Conservation (phyloP, 352 stramenopile species). For the Phytopythium boreale region DNA sequence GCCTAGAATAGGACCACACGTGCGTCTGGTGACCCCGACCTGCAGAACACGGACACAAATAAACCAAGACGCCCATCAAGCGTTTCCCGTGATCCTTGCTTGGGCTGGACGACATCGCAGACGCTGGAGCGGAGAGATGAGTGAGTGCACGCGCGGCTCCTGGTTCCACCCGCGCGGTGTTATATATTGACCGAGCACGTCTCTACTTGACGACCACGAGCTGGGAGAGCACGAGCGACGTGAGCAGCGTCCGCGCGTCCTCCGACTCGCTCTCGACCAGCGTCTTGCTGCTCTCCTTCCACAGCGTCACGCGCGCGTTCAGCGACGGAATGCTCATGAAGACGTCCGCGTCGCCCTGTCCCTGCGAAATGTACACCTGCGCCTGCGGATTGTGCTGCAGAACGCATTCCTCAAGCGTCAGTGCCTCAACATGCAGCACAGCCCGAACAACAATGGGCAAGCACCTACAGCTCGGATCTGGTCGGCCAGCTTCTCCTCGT, state of each 20-base stretch:
- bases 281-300: slow-evolving; percentile 74
- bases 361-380: slow-evolving; percentile 80
- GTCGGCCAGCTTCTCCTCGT: slow-evolving; percentile 76
- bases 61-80: no score
- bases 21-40: no score
- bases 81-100: no score
- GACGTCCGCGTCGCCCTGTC: slow-evolving; percentile 69
- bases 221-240: slow-evolving; percentile 50
- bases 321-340: slow-evolving; percentile 81
- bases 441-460: neutral
- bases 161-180: no score
- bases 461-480: slow-evolving; percentile 67
- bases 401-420: slow-evolving; percentile 1
- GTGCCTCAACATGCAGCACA: neutral
- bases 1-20: no score
- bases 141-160: no score
- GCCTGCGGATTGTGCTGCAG: slow-evolving; percentile 57
- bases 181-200: neutral
- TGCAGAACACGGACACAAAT: no score
- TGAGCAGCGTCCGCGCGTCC: slow-evolving; percentile 59
- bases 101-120: no score
- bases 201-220: slow-evolving; percentile 30
- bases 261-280: slow-evolving; percentile 79
- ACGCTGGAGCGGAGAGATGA: no score
- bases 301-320: slow-evolving; percentile 70